These are phyloP conservation scores for Chloropicon primus DNA, from an alignment of 139 green algal genomes.

Conservation along the genomic window DNA sequence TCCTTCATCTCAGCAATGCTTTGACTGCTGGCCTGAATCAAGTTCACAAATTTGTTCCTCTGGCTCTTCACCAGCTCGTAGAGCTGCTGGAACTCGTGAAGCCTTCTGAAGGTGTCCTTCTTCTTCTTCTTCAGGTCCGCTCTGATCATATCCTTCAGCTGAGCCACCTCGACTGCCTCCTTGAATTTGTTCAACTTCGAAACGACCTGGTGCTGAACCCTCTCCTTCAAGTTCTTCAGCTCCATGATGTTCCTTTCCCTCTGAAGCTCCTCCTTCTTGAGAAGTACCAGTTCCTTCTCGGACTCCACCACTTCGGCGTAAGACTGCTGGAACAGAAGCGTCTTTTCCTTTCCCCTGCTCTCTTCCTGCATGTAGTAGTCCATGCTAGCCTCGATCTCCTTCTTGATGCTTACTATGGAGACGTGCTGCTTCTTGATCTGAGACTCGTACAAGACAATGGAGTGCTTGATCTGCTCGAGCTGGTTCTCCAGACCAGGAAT, in stretches of 20 bases:
- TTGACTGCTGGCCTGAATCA: constrained; percentile 51
- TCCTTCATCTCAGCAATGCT: constrained; percentile 55
- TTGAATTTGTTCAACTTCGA: background rate
- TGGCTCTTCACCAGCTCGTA: constrained; percentile 73
- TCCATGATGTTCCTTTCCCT: background rate
- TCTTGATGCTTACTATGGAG: constrained; percentile 16
- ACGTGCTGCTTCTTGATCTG: background rate
- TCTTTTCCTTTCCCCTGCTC: constrained; percentile 43
- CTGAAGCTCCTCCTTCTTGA: background rate
- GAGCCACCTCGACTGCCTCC: background rate
- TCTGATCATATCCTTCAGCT: background rate
- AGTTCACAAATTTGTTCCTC: constrained; percentile 63
- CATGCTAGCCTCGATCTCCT: constrained; percentile 47
- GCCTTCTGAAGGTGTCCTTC: constrained; percentile 2
- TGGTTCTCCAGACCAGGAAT: background rate
- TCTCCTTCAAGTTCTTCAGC: background rate
- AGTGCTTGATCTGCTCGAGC: background rate
- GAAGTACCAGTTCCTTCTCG: background rate
- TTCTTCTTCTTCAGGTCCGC: background rate
- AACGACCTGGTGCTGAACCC: background rate
- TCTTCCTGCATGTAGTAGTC: constrained; percentile 49
- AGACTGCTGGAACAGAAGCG: constrained; percentile 23
- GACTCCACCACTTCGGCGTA: background rate
- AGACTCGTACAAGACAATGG: background rate
- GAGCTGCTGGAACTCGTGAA: constrained; percentile 56